Conservation (phyloP, 163 green algal genomes). For the Prototheca cutis region DNA sequence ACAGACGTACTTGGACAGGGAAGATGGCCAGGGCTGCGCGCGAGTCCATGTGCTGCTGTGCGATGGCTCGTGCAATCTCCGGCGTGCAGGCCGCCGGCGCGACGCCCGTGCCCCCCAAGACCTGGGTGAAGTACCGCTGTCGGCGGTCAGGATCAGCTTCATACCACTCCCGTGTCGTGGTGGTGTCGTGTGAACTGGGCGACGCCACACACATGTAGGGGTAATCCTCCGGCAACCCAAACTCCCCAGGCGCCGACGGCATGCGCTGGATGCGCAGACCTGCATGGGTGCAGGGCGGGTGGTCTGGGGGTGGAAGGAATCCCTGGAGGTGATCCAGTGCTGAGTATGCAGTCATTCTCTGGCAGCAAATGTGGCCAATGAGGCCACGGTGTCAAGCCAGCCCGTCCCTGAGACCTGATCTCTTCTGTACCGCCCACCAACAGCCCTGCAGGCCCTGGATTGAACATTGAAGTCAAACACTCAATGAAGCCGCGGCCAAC, state of each 20-base stretch:
- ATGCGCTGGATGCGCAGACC: constrained; percentile 94
- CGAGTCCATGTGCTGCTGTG: constrained; percentile 78
- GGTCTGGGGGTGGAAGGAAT: too few species aligned
- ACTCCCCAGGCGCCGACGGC: constrained; percentile 60
- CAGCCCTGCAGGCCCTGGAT: too few species aligned
- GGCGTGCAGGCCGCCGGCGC: constrained; percentile 48
- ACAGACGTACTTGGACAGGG: constrained; percentile 70
- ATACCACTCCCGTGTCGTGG: constrained; percentile 70
- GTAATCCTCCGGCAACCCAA: constrained; percentile 73
- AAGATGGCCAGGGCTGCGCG: constrained; percentile 74
- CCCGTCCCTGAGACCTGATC: too few species aligned
- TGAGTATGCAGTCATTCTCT: too few species aligned
- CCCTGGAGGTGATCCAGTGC: too few species aligned
- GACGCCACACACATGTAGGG: constrained; percentile 76
- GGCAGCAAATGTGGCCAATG: too few species aligned
- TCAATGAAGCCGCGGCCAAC: too few species aligned
- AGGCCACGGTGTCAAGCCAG: too few species aligned
- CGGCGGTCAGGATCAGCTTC: constrained; percentile 64
- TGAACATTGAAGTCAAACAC: too few species aligned
- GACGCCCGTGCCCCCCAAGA: constrained; percentile 36
- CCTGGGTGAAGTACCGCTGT: constrained; percentile 55
- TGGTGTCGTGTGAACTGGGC: constrained; percentile 89
- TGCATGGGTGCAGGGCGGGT: too few species aligned
- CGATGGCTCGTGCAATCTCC: constrained; percentile 57
- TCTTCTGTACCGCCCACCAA: too few species aligned